Evolutionary conservation across 2,329 filamentous ascomycete species (phyloP), one percentile per base, ranked within the genome.

Genomic region (Teratosphaeria viscida): DNA sequence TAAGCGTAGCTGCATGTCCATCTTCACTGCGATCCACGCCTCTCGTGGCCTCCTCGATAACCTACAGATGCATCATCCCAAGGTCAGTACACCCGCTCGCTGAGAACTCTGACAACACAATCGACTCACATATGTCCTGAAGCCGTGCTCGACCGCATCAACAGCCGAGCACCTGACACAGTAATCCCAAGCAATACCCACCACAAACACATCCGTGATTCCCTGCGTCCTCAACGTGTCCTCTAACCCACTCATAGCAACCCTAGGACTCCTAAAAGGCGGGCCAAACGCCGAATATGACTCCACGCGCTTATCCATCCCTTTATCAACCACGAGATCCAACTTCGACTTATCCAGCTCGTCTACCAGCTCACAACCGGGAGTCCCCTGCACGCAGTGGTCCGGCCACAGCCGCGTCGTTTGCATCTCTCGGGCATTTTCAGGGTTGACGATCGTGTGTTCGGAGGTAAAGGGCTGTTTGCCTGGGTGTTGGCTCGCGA

Each of bases 241-340:
- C 1, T 80, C 81, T 29, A 97, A 77, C 14, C 85, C 85, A 67
- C 82, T 86, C 67, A 75, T 84, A 29, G 77, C 77, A 14, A 87
- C 77, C 35, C 75, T 76, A 1, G 85, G 84, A 5, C 79, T 79
- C 47, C 74, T 74, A 67, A 96, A 92, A 0, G 89, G 88, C 70
- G 92, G 89, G 62, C 87, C 86, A 68, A 99, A 97, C 0, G 87
- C 91, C 62, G 88, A 92, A 75, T 96, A 97, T 88, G 96, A 96
- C 75, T 99, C 94, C 1, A 96, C 82, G 53, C 82, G 78, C 53
- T 79, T 72, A 70, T 90, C 81, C 70, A 79, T 82, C 11, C 94
- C 94, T 77, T 99, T 99, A 65, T 88, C 82, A 14, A 96, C 76
- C 32, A 90, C 77, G 39, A 74, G 66, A 65, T 92, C 81, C n/a